Conservation (phyloP, 2,329 filamentous ascomycete species). For the Xylaria sp. region DNA sequence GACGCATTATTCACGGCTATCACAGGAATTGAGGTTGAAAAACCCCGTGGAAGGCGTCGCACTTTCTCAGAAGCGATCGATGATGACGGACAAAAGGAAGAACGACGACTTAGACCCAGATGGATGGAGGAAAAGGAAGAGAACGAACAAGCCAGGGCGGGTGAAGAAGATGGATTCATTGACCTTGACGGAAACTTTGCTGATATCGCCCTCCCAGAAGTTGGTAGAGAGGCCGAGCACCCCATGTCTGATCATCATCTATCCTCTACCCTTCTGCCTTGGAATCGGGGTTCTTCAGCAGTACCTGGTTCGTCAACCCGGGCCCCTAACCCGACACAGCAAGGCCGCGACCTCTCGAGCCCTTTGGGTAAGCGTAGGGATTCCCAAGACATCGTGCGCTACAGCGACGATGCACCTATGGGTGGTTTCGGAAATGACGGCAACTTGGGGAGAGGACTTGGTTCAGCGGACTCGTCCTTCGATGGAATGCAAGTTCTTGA, state of each 20-base stretch:
- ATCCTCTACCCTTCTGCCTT: constrained; percentile 56
- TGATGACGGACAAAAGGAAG: constrained; percentile 42
- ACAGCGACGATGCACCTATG: constrained; percentile 50
- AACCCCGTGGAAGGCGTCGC: constrained; percentile 43
- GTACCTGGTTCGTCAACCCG: constrained; percentile 55
- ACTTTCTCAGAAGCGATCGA: constrained; percentile 52
- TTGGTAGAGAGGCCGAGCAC: constrained; percentile 60
- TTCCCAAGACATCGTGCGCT: constrained; percentile 51
- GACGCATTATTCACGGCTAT: constrained; percentile 47
- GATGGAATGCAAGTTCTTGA: constrained; percentile 32
- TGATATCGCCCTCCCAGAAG: constrained; percentile 34
- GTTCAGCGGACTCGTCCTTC: constrained; percentile 43
- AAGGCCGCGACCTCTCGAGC: constrained; percentile 49
- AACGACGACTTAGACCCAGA: constrained; percentile 48
- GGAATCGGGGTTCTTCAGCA: constrained; percentile 56
- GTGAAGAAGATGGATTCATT: constrained; percentile 36
- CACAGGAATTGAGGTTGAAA: constrained; percentile 42
- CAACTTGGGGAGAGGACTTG: constrained; percentile 38
- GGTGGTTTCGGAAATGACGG: constrained; percentile 45
- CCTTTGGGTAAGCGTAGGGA: constrained; percentile 47
- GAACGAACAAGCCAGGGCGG: constrained; percentile 18
- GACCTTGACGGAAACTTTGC: constrained; percentile 28
- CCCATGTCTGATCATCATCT: constrained; percentile 73
- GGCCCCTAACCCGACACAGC: constrained; percentile 47
- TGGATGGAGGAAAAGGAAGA: constrained; percentile 35